These are phyloP conservation scores for maize (Zea mays) DNA, from an alignment of 176 grass and related monocot species.

Conservation along the genomic window DNA sequence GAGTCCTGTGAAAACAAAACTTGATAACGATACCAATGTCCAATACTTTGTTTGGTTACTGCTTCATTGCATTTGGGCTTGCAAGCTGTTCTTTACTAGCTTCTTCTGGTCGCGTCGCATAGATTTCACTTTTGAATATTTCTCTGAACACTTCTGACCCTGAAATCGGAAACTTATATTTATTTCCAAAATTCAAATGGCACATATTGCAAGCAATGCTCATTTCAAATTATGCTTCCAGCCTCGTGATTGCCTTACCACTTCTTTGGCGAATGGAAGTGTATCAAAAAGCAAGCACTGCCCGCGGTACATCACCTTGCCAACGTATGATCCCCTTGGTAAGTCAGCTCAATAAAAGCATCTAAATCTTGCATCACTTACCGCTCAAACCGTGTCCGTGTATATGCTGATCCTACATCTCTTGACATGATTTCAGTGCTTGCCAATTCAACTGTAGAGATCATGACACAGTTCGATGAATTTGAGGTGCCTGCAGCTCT, in stretches of 20 bases:
- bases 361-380: neutral
- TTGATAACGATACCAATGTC: neutral
- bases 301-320: constrained; percentile 59
- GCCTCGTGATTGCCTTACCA: constrained; percentile 76
- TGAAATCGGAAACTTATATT: neutral
- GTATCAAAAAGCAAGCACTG: constrained; percentile 46
- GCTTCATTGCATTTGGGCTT: neutral
- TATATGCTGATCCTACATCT: constrained; percentile 14
- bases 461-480: constrained; percentile 26
- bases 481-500: constrained; percentile 12
- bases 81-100: neutral
- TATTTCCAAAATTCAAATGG: neutral
- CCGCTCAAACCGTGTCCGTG: neutral
- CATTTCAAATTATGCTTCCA: constrained; percentile 42
- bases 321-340: constrained; percentile 63
- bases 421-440: constrained; percentile 25
- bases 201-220: constrained; percentile 10
- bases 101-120: neutral
- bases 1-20: neutral
- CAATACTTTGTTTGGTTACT: neutral
- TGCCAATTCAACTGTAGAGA: constrained; percentile 43
- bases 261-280: constrained; percentile 16
- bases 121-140: neutral
- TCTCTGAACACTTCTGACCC: neutral
- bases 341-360: constrained; percentile 19